Evolutionary conservation across 495 filamentous ascomycete genomes (phyloP).

Genomic region (Physcia stellaris): DNA sequence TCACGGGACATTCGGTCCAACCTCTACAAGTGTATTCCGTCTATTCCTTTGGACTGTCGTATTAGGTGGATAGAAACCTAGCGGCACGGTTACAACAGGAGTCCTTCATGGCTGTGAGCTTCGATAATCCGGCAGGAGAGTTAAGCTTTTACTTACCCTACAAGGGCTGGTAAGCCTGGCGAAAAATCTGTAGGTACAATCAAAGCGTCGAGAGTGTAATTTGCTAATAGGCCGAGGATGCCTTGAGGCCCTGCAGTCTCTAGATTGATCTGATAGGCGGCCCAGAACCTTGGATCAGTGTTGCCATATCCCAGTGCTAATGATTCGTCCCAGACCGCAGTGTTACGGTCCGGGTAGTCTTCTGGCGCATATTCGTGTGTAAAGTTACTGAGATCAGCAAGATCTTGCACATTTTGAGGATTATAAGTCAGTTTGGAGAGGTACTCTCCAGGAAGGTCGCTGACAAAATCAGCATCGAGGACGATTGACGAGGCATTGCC

Average conservation of each 20-base stretch:
- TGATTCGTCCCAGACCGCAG: slow-evolving; percentile 30
- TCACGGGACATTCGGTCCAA: slow-evolving; percentile 33
- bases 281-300: slow-evolving; percentile 29
- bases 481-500: slow-evolving; percentile 18
- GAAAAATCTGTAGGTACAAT: slow-evolving; percentile 34
- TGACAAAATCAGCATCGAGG: slow-evolving; percentile 32
- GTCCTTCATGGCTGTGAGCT: too few relatives aligned
- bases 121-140: too few relatives aligned
- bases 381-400: slow-evolving; percentile 28
- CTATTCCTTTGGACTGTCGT: slow-evolving; percentile 25
- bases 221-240: slow-evolving; percentile 32
- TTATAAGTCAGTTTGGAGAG: slow-evolving; percentile 31
- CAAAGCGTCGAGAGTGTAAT: slow-evolving; percentile 34
- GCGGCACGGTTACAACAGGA: slow-evolving; percentile 38
- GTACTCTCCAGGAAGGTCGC: slow-evolving; percentile 26
- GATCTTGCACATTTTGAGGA: slow-evolving; percentile 29
- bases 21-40: slow-evolving; percentile 27
- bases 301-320: slow-evolving; percentile 26
- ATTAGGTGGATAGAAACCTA: slow-evolving; percentile 35
- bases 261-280: slow-evolving; percentile 28
- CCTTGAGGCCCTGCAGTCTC: slow-evolving; percentile 34
- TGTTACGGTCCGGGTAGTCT: slow-evolving; percentile 36
- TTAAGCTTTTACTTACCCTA: too few relatives aligned
- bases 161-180: slow-evolving; percentile 29
- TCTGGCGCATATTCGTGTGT: slow-evolving; percentile 31